Evolutionary conservation across 768 basidiomycete species (phyloP), one percentile per base, ranked within the genome.

Genomic region (Tricholoma bakamatsutake): DNA sequence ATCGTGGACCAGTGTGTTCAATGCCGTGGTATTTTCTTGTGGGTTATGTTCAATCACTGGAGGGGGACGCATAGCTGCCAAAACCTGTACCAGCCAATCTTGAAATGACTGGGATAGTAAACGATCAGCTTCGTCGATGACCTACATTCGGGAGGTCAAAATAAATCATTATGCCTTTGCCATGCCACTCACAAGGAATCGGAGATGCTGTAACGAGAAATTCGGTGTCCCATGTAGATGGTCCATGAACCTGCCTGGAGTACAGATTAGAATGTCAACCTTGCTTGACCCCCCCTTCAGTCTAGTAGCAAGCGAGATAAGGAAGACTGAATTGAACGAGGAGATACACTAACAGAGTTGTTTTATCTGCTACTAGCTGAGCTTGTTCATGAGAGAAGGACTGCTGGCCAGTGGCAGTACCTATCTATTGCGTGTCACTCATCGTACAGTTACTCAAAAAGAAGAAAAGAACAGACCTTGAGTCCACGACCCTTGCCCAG

Each of bases 91-190:
- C 2, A 98, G 75, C 96, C 95, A 99, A 66, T 93, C 90, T 69
- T 98, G 94, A 72, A 97, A 98, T 1, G 92, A 93, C 67, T 98
- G 94, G 9, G 90, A 88, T 8, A 99, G 78, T 0, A 99, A 78
- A n/a, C 94, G 83, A 66, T 99, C 97, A 0, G 97, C 97, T 72
- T 99, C 97, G 68, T 99, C 97, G 54, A 99, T 92, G 28, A 98
- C 86, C 93, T 96, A 56, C 9, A 39, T 54, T 11, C 21, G 9
- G 21, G 47, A 47, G 17, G 50, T 27, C 15, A 51, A 24, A 21
- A 45, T 53, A 54, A 24, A 55, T 18, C 30, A 34, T 17, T 4
- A 47, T 52, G 35, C 8, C 17, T 61, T n/a, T 53, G 31, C 27
- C 7, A 24, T 39, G 52, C 13, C 30, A 74, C 87, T 27, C 64